A percentile compares a stretch with the other conserved stretches of the same genome.
Evolutionary conservation across 345 rosid genomes (phyloP).

Genomic region (Ceriops tagal): DNA sequence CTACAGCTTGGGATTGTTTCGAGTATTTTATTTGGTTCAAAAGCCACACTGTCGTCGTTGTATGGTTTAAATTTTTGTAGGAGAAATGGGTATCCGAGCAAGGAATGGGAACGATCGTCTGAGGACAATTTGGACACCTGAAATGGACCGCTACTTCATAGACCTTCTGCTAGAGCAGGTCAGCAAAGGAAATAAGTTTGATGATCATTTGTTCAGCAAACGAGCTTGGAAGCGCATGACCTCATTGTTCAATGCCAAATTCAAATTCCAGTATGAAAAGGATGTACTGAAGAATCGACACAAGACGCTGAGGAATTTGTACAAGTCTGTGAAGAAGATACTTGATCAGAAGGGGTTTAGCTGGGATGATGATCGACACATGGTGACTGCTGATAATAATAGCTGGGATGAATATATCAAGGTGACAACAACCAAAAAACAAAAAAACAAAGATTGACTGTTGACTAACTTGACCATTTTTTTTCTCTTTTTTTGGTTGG

Average conservation of each 20-base stretch:
- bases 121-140: conserved; percentile 85
- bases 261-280: conserved; percentile 57
- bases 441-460: no score
- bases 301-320: conserved; percentile 62
- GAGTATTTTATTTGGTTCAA: no score
- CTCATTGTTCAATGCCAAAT: conserved; percentile 49
- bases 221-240: conserved; percentile 85
- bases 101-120: conserved; percentile 39
- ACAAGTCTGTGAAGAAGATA: conserved; percentile 52
- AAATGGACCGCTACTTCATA: conserved; percentile 81
- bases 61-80: conserved; percentile 12
- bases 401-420: conserved; percentile 73
- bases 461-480: no score
- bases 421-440: conserved; percentile 29
- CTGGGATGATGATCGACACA: conserved; percentile 66
- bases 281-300: conserved; percentile 71
- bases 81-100: conserved; percentile 35
- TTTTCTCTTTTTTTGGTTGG: not conserved
- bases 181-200: conserved; percentile 60
- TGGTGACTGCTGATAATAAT: conserved; percentile 57
- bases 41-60: no score
- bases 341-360: conserved; percentile 54
- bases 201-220: conserved; percentile 70
- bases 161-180: conserved; percentile 66
- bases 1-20: no score